Evolutionary conservation across 768 basidiomycete species (phyloP).

Genomic region (Mycena epipterygia): DNA sequence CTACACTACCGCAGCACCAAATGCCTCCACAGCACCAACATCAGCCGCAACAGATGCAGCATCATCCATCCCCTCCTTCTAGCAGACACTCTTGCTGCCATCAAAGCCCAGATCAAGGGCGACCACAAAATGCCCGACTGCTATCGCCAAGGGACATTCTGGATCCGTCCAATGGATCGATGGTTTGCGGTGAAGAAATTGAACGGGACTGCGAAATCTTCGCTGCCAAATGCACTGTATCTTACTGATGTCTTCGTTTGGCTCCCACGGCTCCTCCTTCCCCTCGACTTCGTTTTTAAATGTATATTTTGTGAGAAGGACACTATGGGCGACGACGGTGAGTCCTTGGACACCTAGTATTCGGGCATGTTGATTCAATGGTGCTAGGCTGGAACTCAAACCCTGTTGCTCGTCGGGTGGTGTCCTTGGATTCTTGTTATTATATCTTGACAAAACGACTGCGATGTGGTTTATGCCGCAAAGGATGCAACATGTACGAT

Average conservation of each 20-base stretch:
- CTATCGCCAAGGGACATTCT: background rate
- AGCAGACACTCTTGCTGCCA: no score
- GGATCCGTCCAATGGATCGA: background rate
- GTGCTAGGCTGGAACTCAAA: constrained; percentile 10
- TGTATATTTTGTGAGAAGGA: background rate
- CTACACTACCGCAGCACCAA: no score
- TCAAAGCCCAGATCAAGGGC: background rate
- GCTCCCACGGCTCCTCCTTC: background rate
- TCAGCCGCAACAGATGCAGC: no score
- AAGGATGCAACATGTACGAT: constrained; percentile 4
- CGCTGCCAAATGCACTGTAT: background rate
- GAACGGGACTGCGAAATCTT: background rate
- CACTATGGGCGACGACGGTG: background rate
- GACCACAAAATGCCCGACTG: background rate
- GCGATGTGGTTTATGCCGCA: background rate
- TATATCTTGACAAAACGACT: background rate
- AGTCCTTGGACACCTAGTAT: background rate
- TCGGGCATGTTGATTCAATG: background rate
- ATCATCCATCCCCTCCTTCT: no score
- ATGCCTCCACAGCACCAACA: no score
- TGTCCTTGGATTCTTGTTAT: background rate
- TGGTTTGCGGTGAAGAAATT: background rate
- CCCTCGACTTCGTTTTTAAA: background rate
- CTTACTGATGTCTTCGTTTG: background rate
- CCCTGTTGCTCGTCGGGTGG: constrained; percentile 1